Base-by-base conservation (phyloP, 441 rosid species). In the Biscutella laevigata region DNA sequence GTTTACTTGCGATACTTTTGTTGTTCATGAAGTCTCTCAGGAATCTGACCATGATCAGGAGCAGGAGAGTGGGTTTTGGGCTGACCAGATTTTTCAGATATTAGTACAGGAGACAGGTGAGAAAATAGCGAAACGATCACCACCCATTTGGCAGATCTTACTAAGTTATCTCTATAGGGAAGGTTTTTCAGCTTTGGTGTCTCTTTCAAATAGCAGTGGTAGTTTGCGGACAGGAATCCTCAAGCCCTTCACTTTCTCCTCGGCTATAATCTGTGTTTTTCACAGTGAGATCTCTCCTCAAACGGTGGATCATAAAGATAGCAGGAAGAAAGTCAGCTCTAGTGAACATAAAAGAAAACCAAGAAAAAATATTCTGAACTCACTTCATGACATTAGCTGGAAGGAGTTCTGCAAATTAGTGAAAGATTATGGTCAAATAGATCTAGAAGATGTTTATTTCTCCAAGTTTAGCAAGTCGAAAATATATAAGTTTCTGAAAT, bases 401-500 rank as follows among this genome's bases (percentile, higher is more conserved):
- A 60, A 62, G 45, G 69, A 75, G 40, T 87, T 85, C 64, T 67
- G 74, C 55, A 59, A 73, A 69, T 79, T 73, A 40, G 85, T 86
- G 24, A 51, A 58, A 22, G 78, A 74, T 28, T 73, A 66, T 56
- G 67, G 61, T 9, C 73, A 70, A 41, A 48, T 86, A 32, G 76
- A 79, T 57, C 42, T 92, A 30, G 95, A 79, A 71, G 80, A 75
- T 50, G 57, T 69, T 41, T 92, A 67, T 64, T 76, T 79, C 62
- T 61, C 77, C 10, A 77, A 76, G 68, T 74, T 53, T 54, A 65
- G 57, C 51, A 73, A 67, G 43, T 88, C 81, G 0, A 92, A 88
- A 83, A 86, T 79, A 53, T 62, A 70, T 59, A 83, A 77, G 64
- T 92, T 92, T 77, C 61, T 92, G 37, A 92, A 79, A 78, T 92